phyloP scores from a whole-genome alignment of 169 alveolate genomes.

The Plasmodium blacklocki region DNA sequence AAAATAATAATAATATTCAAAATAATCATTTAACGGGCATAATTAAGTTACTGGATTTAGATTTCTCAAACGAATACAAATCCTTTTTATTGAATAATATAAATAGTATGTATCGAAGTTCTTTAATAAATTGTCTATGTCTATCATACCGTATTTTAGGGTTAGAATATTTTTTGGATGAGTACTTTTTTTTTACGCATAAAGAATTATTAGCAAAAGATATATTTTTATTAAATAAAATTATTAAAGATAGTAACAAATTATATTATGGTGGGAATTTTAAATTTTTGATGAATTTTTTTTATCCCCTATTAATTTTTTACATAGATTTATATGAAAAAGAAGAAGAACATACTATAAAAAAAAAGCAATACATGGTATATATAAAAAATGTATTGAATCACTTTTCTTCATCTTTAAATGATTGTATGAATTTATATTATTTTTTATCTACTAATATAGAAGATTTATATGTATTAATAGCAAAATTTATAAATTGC shows the following conservation, averaged over 20 bases:
- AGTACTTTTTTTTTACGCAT: constrained; percentile 50
- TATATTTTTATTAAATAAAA: constrained; percentile 49
- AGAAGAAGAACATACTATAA: constrained; percentile 52
- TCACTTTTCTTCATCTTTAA: constrained; percentile 43
- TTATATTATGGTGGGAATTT: constrained; percentile 63
- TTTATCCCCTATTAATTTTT: constrained; percentile 71
- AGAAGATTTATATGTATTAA: constrained; percentile 67
- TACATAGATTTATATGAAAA: constrained; percentile 64
- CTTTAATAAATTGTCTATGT: constrained; percentile 40
- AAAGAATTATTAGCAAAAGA: constrained; percentile 50
- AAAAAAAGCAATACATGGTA: constrained; percentile 18
- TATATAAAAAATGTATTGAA: constrained; percentile 59
- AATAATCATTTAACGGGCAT: constrained; percentile 7
- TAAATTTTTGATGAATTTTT: constrained; percentile 68
- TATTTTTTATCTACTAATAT: constrained; percentile 57
- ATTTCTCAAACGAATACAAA: constrained; percentile 55
- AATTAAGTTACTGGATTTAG: constrained; percentile 29
- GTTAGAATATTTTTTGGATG: constrained; percentile 49
- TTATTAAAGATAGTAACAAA: constrained; percentile 47
- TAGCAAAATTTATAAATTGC: constrained; percentile 40
- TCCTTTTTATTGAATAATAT: constrained; percentile 12
- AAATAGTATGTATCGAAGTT: constrained; percentile 17
- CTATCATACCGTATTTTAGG: constrained; percentile 42
- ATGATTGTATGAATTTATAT: constrained; percentile 75
- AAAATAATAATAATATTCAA: neutral